Evolutionary conservation across 371 early-diverging fungal genomes (phyloP).

Genomic region (Mucor sp.): DNA sequence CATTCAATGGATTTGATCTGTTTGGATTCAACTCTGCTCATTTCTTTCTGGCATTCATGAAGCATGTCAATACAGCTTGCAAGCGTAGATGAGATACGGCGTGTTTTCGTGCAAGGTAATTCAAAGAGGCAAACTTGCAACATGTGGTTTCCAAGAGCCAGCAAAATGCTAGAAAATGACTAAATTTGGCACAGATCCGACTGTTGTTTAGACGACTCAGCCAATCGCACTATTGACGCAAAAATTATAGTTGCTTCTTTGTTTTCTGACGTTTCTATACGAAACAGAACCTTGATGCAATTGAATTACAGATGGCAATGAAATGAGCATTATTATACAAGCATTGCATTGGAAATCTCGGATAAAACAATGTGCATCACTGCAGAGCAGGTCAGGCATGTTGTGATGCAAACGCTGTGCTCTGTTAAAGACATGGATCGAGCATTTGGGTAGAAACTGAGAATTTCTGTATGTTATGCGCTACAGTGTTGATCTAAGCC

Average conservation of each 20-base stretch:
- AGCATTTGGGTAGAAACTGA: not conserved
- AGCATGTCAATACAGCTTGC: not conserved
- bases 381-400: too few species aligned
- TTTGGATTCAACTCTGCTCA: not conserved
- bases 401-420: not conserved
- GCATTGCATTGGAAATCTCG: too few species aligned
- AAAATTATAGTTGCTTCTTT: not conserved
- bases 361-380: not conserved
- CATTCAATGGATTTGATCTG: not conserved
- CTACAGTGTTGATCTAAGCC: not conserved
- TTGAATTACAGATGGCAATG: not conserved
- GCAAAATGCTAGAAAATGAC: not conserved
- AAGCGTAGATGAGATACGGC: too few species aligned
- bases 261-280: constrained; percentile 17
- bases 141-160: constrained; percentile 2
- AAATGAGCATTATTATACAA: not conserved
- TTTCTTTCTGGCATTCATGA: not conserved
- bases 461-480: not conserved
- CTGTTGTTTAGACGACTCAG: not conserved
- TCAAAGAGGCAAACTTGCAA: constrained; percentile 1
- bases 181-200: constrained; percentile 13
- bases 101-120: not conserved
- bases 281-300: not conserved
- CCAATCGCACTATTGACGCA: constrained; percentile 21
- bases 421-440: too few species aligned